phyloP scores from a whole-genome alignment of 2,329 filamentous ascomycete genomes.

The Colletotrichum orchidophilum region DNA sequence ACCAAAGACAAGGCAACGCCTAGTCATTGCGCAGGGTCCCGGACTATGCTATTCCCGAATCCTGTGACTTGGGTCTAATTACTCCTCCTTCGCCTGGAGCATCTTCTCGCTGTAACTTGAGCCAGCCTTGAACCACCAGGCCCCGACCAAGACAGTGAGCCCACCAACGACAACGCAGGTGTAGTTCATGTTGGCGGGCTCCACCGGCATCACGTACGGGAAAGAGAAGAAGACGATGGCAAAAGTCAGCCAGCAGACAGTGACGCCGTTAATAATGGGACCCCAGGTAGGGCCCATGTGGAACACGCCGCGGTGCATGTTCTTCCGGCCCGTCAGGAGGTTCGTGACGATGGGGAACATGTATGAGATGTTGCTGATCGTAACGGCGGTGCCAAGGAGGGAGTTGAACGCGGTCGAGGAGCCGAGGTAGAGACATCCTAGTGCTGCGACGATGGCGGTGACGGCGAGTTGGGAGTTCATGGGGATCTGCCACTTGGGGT shows the following conservation, averaged over 20 bases:
- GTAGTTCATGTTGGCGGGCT: conserved; percentile 56
- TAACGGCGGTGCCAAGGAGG: conserved; percentile 49
- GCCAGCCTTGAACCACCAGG: conserved; percentile 55
- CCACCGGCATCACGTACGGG: conserved; percentile 51
- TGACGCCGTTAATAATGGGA: conserved; percentile 46
- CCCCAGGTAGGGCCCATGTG: conserved; percentile 45
- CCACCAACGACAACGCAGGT: conserved; percentile 57
- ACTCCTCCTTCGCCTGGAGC: conserved; percentile 45
- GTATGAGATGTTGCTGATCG: conserved; percentile 56
- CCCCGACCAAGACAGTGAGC: conserved; percentile 45
- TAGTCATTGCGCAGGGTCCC: background rate
- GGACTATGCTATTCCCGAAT: background rate
- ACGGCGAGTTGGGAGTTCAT: conserved; percentile 48
- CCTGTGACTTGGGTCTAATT: background rate
- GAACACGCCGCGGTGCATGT: conserved; percentile 51
- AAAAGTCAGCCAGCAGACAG: conserved; percentile 49
- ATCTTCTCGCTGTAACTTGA: conserved; percentile 49
- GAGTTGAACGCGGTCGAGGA: conserved; percentile 55
- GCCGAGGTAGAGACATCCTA: conserved; percentile 55
- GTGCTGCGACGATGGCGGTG: conserved; percentile 45
- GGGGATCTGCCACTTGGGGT: conserved; percentile 46
- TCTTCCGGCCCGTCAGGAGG: conserved; percentile 48
- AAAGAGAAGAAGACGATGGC: conserved; percentile 56
- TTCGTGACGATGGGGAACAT: conserved; percentile 56
- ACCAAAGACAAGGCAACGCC: background rate